Base-by-base conservation (phyloP, 148 eudicot genomes). In the Simmondsia chinensis region DNA sequence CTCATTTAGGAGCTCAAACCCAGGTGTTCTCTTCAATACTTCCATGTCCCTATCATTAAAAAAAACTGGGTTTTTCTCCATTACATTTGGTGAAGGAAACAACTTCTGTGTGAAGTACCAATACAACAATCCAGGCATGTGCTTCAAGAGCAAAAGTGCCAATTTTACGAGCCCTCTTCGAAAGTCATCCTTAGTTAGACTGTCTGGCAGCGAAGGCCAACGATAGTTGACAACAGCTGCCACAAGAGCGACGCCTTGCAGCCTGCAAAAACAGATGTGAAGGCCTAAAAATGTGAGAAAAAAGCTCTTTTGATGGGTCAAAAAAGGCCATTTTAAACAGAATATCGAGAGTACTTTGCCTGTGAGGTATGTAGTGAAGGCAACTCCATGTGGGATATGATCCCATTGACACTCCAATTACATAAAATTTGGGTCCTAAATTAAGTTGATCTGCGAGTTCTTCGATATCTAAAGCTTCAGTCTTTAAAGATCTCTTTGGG, bases 81-180 rank as follows among this genome's bases (percentile, higher is more conserved):
- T 61, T 13, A 78, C 60, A 59, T 55, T 54, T 5, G 75, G 35
- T 4, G 87, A 46, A 26, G 72, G 71, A 16, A 86, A 69, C 65
- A 68, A 26, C 38, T 73, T 81, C 43, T 81, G 91, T 19, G 91
- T 75, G 78, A 78, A 56, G 87, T 87, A 86, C 91, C 91, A 86
- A 51, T 72, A 72, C 7, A 82, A 27, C 47, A 86, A 55, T 24
- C 78, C 62, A 7, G 91, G 87, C 22, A 56, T 26, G 30, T 75
- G 70, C 40, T 63, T 73, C 22, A 72, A 38, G 12, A 77, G 5
- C 43, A 72, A 67, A 27, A 65, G 34, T 4, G 48, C 63, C 54
- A 76, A 69, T 33, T 50, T 68, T 14, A 60, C 65, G 16, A 73
- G 74, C 41, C 66, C 61, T 47, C 51, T 75, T 33, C 77, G 64